Percentiles rank a stretch among this genome's conserved stretches.
Evolutionary conservation across 2,329 filamentous ascomycete species (phyloP).

Genomic region (Akanthomyces dipterigenus): DNA sequence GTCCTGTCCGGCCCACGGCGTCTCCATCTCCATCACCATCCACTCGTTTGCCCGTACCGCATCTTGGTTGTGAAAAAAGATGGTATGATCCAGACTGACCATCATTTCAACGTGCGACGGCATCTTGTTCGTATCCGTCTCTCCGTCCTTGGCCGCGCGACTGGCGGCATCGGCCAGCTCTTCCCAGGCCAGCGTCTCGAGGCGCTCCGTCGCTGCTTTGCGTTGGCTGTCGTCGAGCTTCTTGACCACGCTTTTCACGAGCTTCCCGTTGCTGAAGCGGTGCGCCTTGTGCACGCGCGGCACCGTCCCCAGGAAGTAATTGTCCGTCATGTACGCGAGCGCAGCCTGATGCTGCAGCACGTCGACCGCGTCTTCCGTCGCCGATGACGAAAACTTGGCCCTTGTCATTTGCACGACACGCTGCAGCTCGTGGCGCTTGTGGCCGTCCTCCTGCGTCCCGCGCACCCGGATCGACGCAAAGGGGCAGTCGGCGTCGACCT

Average conservation of each 20-base stretch:
- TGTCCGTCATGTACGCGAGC: constrained; percentile 11
- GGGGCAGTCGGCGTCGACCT: constrained; percentile 4
- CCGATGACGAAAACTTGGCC: not conserved
- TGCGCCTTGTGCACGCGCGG: constrained; percentile 7
- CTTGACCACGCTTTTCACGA: not conserved
- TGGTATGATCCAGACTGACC: constrained; percentile 9
- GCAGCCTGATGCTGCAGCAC: constrained; percentile 1
- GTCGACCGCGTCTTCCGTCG: not conserved
- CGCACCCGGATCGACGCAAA: constrained; percentile 6
- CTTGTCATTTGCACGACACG: constrained; percentile 5
- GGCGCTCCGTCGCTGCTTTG: not conserved
- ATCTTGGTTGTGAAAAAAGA: constrained; percentile 9
- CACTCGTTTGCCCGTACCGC: not conserved
- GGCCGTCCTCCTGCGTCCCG: not conserved
- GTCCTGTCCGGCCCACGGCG: constrained; percentile 10
- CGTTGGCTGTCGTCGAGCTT: not conserved
- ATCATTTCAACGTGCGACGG: constrained; percentile 1
- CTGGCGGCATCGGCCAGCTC: not conserved
- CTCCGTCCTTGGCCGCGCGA: not conserved
- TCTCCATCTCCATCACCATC: constrained; percentile 12
- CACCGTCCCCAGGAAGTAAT: constrained; percentile 10
- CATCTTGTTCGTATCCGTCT: not conserved
- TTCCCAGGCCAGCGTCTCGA: not conserved
- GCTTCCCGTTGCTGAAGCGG: not conserved
- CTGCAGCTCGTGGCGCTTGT: not conserved